phyloP scores from a whole-genome alignment of 371 early-diverging fungal species.

The Dichotomocladium elegans region DNA sequence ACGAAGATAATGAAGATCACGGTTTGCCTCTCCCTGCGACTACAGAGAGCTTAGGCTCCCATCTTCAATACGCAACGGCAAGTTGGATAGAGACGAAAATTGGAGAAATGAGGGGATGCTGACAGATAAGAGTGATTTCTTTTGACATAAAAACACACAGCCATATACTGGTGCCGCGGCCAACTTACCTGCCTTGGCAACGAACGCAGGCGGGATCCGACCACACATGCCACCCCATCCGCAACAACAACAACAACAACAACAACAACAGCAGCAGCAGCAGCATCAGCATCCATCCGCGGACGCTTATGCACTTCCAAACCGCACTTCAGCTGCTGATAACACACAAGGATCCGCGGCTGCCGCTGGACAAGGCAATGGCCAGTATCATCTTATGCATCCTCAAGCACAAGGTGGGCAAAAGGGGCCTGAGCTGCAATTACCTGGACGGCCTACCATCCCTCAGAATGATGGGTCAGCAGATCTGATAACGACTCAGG shows the following conservation, averaged over 20 bases:
- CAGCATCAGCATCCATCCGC: slow-evolving; percentile 6
- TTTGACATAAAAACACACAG: too few relatives aligned
- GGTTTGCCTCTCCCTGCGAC: neutral
- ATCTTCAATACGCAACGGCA: slow-evolving; percentile 28
- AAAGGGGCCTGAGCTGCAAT: slow-evolving; percentile 15
- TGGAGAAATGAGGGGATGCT: neutral
- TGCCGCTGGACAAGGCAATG: slow-evolving; percentile 2
- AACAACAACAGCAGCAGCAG: slow-evolving; percentile 18
- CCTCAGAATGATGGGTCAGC: slow-evolving; percentile 44
- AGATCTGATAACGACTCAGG: slow-evolving; percentile 27
- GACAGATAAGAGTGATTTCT: neutral
- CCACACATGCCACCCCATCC: slow-evolving; percentile 7
- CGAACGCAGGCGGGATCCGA: slow-evolving; percentile 17
- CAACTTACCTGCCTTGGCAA: slow-evolving; percentile 41
- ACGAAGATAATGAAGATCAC: slow-evolving; percentile 12
- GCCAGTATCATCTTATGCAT: slow-evolving; percentile 9
- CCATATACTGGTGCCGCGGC: slow-evolving; percentile 30
- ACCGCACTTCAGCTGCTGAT: neutral
- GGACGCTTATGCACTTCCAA: neutral
- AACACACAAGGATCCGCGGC: slow-evolving; percentile 1
- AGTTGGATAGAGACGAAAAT: too few relatives aligned
- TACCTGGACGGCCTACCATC: slow-evolving; percentile 31
- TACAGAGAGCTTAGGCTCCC: slow-evolving; percentile 8
- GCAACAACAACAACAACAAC: slow-evolving; percentile 27
- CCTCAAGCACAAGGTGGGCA: slow-evolving; percentile 1